phyloP scores from a whole-genome alignment of 345 rosid species.

The Arabis hirsuta region DNA sequence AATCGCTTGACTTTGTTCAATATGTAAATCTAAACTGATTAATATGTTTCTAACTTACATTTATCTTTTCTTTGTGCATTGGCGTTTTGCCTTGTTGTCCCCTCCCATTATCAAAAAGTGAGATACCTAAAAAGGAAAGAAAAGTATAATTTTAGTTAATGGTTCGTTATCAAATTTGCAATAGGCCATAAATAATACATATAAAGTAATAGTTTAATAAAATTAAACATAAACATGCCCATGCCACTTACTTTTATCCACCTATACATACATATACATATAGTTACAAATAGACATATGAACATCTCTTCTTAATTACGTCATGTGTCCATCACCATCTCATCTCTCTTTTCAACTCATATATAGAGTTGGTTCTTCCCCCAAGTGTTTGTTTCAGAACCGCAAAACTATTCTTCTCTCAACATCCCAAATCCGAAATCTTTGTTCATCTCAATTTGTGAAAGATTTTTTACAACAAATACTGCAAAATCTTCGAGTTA shows the following conservation, averaged over 20 bases:
- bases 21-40: too few relatives aligned
- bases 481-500: slow-evolving; percentile 9
- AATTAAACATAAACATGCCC: slow-evolving; percentile 13
- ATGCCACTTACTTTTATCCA: not conserved
- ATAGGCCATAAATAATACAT: slow-evolving; percentile 3
- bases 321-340: slow-evolving; percentile 36
- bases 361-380: slow-evolving; percentile 30
- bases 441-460: slow-evolving; percentile 12
- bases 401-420: slow-evolving; percentile 31
- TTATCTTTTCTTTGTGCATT: not conserved
- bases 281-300: slow-evolving; percentile 3
- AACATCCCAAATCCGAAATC: slow-evolving; percentile 13
- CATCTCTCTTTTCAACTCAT: slow-evolving; percentile 22
- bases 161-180: slow-evolving; percentile 19
- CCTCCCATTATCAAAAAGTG: slow-evolving; percentile 4
- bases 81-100: slow-evolving; percentile 9
- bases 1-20: too few relatives aligned
- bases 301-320: slow-evolving; percentile 8
- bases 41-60: too few relatives aligned
- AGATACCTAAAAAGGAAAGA: slow-evolving; percentile 31
- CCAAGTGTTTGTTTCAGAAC: slow-evolving; percentile 37
- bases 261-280: not conserved
- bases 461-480: slow-evolving; percentile 16
- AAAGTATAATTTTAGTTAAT: slow-evolving; percentile 26
- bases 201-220: slow-evolving; percentile 3